Percentiles rank a stretch among this genome's conserved stretches.
Evolutionary conservation across 805 yeast genomes (phyloP).

Genomic region (Wickerhamomyces strasburgensis): DNA sequence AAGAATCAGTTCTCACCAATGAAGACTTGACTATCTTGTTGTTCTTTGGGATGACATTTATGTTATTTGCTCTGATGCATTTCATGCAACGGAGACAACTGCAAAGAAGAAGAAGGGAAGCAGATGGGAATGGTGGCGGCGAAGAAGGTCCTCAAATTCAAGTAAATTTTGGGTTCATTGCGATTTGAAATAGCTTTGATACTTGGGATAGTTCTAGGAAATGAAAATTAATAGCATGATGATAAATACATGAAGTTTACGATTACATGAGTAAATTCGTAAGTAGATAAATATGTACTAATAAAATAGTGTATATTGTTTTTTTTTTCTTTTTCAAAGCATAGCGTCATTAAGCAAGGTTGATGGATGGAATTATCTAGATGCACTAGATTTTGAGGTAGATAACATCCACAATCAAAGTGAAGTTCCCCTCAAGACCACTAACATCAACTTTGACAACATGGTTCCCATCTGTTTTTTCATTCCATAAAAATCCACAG

Average conservation of each 20-base stretch:
- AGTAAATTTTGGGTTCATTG: constrained; percentile 17
- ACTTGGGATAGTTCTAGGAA: too few species aligned
- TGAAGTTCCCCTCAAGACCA: neutral
- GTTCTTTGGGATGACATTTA: constrained; percentile 12
- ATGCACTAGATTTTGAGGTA: neutral
- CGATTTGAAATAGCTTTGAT: too few species aligned
- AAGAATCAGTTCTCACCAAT: constrained; percentile 1
- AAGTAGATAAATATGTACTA: too few species aligned
- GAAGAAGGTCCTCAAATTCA: constrained; percentile 11
- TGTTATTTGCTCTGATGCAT: constrained; percentile 9
- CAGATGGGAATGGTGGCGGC: neutral
- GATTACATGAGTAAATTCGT: too few species aligned
- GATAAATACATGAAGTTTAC: neutral
- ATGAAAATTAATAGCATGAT: too few species aligned
- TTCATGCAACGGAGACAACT: constrained; percentile 13
- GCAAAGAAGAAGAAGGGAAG: constrained; percentile 11
- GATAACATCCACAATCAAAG: neutral
- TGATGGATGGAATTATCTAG: neutral
- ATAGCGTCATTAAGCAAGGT: too few species aligned
- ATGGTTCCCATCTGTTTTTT: neutral
- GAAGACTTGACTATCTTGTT: constrained; percentile 12
- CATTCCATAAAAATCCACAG: neutral
- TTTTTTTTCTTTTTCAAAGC: too few species aligned
- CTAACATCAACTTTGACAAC: neutral
- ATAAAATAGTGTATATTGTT: too few species aligned